These are phyloP conservation scores for Thalassia testudinum DNA, from an alignment of 116 monocot genomes.

Conservation along the genomic window DNA sequence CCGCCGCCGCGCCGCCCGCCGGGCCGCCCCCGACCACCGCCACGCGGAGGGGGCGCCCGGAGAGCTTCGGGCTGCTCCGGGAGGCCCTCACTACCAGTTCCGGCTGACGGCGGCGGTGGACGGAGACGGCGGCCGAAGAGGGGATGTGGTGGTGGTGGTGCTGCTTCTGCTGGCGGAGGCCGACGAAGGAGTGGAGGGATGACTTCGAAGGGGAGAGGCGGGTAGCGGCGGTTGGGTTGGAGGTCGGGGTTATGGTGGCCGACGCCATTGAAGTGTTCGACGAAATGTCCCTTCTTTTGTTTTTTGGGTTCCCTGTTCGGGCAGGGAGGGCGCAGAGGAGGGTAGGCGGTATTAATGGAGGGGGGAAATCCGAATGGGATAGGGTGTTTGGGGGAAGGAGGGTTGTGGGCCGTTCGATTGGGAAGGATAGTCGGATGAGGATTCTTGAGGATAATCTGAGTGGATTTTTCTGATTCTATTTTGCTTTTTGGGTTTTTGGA, in stretches of 20 bases:
- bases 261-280: conserved; percentile 3
- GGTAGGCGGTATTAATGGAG: not conserved
- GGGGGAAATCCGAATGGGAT: conserved; percentile 16
- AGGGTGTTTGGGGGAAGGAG: conserved; percentile 19
- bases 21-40: conserved; percentile 63
- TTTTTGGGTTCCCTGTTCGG: too few relatives aligned
- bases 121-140: not conserved
- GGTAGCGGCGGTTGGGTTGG: too few relatives aligned
- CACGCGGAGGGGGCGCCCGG: conserved; percentile 30
- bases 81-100: conserved; percentile 21
- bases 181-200: conserved; percentile 16
- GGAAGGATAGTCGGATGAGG: conserved; percentile 13
- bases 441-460: conserved; percentile 23
- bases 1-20: conserved; percentile 48
- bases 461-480: conserved; percentile 4
- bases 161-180: conserved; percentile 16
- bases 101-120: not conserved
- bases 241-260: conserved; percentile 2
- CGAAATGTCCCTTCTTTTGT: not conserved
- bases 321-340: conserved; percentile 5
- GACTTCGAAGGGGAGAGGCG: not conserved
- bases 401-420: conserved; percentile 20
- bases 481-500: too few relatives aligned
- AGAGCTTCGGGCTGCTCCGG: conserved; percentile 29
- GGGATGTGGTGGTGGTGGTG: not conserved